Percentiles rank a stretch among this genome's conserved stretches.
Evolutionary conservation across 768 basidiomycete species (phyloP).

Genomic region (Phylloporus sp.): DNA sequence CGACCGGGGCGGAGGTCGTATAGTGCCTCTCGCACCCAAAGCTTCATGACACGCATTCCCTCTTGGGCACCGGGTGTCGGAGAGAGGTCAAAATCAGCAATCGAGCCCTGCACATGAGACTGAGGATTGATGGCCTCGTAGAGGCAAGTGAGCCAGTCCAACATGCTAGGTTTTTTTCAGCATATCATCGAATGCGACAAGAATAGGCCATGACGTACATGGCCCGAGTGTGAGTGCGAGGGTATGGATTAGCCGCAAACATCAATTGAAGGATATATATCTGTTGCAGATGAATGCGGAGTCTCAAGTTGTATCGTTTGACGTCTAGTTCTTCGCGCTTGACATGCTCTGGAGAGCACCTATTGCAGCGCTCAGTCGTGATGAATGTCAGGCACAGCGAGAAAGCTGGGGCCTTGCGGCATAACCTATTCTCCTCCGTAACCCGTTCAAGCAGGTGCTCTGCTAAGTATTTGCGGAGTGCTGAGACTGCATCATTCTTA

Average conservation of each 20-base stretch:
- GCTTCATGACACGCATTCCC: slow-evolving; percentile 36
- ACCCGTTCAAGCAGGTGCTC: slow-evolving; percentile 29
- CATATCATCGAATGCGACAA: not conserved
- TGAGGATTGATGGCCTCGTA: slow-evolving; percentile 51
- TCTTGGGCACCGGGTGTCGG: slow-evolving; percentile 38
- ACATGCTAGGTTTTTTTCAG: not conserved
- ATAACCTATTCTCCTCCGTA: slow-evolving; percentile 31
- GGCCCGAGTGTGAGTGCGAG: not conserved
- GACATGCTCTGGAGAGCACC: slow-evolving; percentile 40
- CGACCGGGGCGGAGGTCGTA: slow-evolving; percentile 24
- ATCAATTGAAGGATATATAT: slow-evolving; percentile 42
- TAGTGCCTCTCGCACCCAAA: slow-evolving; percentile 48
- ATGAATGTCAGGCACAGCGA: slow-evolving; percentile 38
- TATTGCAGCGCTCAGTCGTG: slow-evolving; percentile 31
- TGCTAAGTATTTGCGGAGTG: slow-evolving; percentile 25
- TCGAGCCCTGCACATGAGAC: slow-evolving; percentile 43
- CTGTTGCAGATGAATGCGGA: slow-evolving; percentile 47
- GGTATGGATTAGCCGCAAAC: slow-evolving; percentile 13
- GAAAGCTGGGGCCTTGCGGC: slow-evolving; percentile 30
- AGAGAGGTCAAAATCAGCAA: slow-evolving; percentile 31
- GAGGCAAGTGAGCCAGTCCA: slow-evolving; percentile 38
- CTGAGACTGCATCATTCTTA: slow-evolving; percentile 15
- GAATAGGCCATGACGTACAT: slow-evolving; percentile 2
- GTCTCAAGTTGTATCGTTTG: slow-evolving; percentile 39
- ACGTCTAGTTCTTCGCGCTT: slow-evolving; percentile 19